Percentiles rank a stretch among this genome's conserved stretches.
phyloP scores from a whole-genome alignment of 257 asterid species.

The Rubia yunnanensis region DNA sequence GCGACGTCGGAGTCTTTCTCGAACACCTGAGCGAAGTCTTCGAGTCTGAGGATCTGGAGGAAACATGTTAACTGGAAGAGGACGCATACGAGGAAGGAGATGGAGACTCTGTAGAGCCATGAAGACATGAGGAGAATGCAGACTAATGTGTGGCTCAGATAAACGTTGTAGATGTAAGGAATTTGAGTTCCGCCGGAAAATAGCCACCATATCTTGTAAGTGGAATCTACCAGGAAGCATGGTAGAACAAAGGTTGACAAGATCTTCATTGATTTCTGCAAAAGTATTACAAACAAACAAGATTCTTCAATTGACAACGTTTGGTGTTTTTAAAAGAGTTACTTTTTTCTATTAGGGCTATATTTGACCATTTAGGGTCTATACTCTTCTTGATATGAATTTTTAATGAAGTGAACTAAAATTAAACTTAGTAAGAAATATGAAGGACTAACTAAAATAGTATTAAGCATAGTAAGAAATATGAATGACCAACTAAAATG shows the following conservation, averaged over 20 bases:
- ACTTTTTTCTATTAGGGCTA: no score
- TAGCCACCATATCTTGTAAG: constrained; percentile 93
- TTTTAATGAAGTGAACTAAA: no score
- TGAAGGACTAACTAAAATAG: no score
- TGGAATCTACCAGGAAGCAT: constrained; percentile 55
- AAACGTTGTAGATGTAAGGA: constrained; percentile 57
- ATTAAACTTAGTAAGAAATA: no score
- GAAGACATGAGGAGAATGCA: constrained; percentile 64
- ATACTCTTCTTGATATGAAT: no score
- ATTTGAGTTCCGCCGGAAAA: constrained; percentile 70
- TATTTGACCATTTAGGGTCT: constrained; percentile 5
- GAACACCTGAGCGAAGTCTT: constrained; percentile 77
- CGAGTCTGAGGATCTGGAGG: constrained; percentile 68
- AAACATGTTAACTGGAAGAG: constrained; percentile 74
- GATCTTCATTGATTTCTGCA: constrained; percentile 85
- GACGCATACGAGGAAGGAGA: constrained; percentile 74
- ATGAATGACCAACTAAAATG: no score
- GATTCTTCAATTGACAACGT: neutral
- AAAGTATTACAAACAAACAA: no score
- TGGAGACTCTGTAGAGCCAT: constrained; percentile 73
- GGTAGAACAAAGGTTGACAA: constrained; percentile 76
- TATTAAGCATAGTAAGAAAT: no score
- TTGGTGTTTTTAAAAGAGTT: no score
- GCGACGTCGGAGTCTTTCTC: constrained; percentile 58
- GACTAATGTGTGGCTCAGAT: constrained; percentile 40